Conservation (phyloP, 768 basidiomycete genomes). For the Hericium rajendrae region DNA sequence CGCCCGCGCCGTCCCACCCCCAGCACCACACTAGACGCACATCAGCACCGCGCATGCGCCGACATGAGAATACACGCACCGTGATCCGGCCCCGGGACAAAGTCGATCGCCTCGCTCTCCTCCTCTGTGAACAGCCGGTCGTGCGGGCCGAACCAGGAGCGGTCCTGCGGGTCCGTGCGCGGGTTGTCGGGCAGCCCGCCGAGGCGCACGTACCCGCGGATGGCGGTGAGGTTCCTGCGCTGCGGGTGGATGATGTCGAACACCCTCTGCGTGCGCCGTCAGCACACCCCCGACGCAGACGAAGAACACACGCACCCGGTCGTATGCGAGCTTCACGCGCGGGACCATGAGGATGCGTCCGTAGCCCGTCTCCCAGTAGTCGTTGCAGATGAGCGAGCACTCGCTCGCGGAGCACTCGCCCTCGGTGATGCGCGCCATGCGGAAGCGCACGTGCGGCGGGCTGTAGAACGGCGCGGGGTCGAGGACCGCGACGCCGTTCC, state of each 20-base stretch:
- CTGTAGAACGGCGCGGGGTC: constrained; percentile 94
- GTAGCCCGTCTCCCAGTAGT: constrained; percentile 95
- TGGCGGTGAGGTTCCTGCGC: constrained; percentile 88
- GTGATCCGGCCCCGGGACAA: constrained; percentile 72
- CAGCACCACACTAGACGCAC: constrained; percentile 84
- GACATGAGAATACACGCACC: constrained; percentile 42
- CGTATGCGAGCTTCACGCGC: constrained; percentile 92
- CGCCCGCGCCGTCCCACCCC: constrained; percentile 99
- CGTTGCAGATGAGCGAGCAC: constrained; percentile 95
- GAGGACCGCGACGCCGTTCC: constrained; percentile 95
- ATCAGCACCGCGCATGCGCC: not conserved
- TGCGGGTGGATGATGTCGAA: constrained; percentile 91
- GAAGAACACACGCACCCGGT: constrained; percentile 43
- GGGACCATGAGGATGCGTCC: constrained; percentile 98
- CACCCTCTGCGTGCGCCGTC: constrained; percentile 50
- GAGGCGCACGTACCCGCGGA: constrained; percentile 87
- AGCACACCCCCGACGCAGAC: not conserved
- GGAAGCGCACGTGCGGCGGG: constrained; percentile 84
- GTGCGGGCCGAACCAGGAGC: constrained; percentile 97
- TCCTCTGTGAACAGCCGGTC: constrained; percentile 89
- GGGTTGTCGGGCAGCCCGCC: constrained; percentile 97
- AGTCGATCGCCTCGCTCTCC: constrained; percentile 69
- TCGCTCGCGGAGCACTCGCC: constrained; percentile 93
- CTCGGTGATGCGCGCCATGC: constrained; percentile 86
- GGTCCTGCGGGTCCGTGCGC: constrained; percentile 91